Evolutionary conservation across 345 rosid genomes (phyloP).

Genomic region (Eucalyptus melliodora): DNA sequence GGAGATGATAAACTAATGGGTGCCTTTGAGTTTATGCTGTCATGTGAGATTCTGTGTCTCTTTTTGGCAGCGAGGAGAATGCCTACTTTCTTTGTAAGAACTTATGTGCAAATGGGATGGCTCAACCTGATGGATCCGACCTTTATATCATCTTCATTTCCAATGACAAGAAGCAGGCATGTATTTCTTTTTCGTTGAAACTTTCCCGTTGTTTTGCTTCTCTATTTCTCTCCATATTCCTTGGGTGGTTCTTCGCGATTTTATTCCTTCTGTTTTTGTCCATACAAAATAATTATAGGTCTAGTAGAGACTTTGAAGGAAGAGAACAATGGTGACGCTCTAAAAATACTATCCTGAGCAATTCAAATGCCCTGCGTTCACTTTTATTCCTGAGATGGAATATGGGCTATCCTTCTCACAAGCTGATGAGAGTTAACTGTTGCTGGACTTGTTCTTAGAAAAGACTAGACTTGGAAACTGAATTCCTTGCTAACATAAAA

Average conservation of each 20-base stretch:
- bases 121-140: conserved; percentile 50
- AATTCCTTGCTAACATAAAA: not conserved
- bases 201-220: not conserved
- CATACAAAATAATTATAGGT: not conserved
- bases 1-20: not conserved
- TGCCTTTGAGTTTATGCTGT: not conserved
- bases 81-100: conserved; percentile 71
- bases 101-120: conserved; percentile 29
- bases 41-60: not conserved
- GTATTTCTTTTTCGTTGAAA: not conserved
- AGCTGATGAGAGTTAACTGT: not conserved
- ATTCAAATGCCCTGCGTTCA: not conserved
- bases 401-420: not conserved
- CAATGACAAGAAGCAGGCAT: conserved; percentile 47
- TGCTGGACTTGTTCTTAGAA: not conserved
- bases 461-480: not conserved
- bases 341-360: not conserved
- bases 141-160: conserved; percentile 69
- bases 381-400: not conserved
- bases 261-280: not conserved
- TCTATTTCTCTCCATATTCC: not conserved
- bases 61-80: conserved; percentile 57
- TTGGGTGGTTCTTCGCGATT: not conserved
- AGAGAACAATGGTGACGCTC: not conserved
- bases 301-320: not conserved